Evolutionary conservation across 306 rosid genomes (phyloP).

Genomic region (Quillaja saponaria): DNA sequence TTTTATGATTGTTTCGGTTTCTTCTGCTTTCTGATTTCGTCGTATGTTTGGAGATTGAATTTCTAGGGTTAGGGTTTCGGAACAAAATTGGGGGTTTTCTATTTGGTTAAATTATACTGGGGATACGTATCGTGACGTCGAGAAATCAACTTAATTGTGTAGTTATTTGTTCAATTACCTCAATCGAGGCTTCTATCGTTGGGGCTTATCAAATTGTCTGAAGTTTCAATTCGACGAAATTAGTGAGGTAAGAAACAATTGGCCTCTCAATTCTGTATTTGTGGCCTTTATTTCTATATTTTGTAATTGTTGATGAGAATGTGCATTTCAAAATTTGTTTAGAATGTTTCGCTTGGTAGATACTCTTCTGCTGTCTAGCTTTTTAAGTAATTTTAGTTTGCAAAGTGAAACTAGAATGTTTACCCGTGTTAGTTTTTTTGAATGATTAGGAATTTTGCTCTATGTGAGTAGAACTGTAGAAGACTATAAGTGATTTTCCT

Average conservation of each 20-base stretch:
- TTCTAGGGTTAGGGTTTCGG: constrained; percentile 59
- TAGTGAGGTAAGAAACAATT: constrained; percentile 29
- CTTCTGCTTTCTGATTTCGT: constrained; percentile 17
- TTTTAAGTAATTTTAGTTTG: not conserved
- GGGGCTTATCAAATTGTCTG: constrained; percentile 17
- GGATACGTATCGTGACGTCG: constrained; percentile 18
- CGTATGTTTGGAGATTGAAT: not conserved
- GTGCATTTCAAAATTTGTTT: not conserved
- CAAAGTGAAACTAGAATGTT: not conserved
- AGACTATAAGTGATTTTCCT: too few relatives aligned
- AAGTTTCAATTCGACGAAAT: constrained; percentile 23
- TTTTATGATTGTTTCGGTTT: not conserved
- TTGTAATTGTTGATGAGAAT: not conserved
- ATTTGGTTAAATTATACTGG: constrained; percentile 40
- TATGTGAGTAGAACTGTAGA: too few relatives aligned
- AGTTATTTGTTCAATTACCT: constrained; percentile 18
- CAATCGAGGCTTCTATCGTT: constrained; percentile 26
- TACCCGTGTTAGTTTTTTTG: not conserved
- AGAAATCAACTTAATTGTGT: not conserved
- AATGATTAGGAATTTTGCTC: not conserved
- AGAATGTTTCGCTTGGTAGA: not conserved
- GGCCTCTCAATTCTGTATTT: not conserved
- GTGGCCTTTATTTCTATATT: not conserved
- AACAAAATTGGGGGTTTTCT: not conserved
- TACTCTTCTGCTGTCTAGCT: not conserved